A percentile compares a stretch with the other conserved stretches of the same genome.
Conservation (phyloP, 805 yeast genomes). For the Cyberlindnera nakhonratchasimensis region DNA sequence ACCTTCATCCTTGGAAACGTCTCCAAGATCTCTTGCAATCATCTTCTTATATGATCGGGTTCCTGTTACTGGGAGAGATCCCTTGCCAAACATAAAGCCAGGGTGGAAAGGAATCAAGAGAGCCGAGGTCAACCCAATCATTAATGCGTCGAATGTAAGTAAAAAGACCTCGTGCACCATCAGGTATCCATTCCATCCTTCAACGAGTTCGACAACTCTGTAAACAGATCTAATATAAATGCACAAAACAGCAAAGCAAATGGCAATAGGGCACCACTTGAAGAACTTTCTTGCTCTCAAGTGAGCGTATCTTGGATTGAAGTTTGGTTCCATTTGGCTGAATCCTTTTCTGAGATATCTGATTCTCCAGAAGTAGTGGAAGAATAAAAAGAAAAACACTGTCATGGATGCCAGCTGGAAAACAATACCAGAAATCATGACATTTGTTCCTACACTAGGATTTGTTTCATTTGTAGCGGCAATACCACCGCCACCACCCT, state of each 20-base stretch:
- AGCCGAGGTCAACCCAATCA: constrained; percentile 50
- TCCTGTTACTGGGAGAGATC: constrained; percentile 6
- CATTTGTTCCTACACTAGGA: constrained; percentile 48
- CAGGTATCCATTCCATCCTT: constrained; percentile 69
- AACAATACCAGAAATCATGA: constrained; percentile 76
- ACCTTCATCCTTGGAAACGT: too few relatives aligned
- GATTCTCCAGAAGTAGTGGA: constrained; percentile 42
- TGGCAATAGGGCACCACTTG: constrained; percentile 38
- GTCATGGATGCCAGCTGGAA: constrained; percentile 70
- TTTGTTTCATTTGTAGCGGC: constrained; percentile 45
- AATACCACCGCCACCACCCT: constrained; percentile 74
- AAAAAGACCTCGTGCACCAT: constrained; percentile 60
- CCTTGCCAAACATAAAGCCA: constrained; percentile 44
- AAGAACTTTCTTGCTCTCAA: constrained; percentile 6
- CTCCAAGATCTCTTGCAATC: too few relatives aligned
- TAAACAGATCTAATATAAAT: constrained; percentile 68
- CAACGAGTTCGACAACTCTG: constrained; percentile 66
- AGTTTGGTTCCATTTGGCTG: constrained; percentile 2
- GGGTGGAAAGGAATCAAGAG: constrained; percentile 59
- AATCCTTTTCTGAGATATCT: constrained; percentile 6
- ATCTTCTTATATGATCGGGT: too few relatives aligned
- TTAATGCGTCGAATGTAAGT: constrained; percentile 59
- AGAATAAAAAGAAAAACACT: constrained; percentile 50
- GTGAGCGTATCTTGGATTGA: constrained; percentile 7
- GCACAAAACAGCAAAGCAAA: constrained; percentile 47